Conservation (phyloP, 257 asterid genomes). For the Nicotiana paniculata region DNA sequence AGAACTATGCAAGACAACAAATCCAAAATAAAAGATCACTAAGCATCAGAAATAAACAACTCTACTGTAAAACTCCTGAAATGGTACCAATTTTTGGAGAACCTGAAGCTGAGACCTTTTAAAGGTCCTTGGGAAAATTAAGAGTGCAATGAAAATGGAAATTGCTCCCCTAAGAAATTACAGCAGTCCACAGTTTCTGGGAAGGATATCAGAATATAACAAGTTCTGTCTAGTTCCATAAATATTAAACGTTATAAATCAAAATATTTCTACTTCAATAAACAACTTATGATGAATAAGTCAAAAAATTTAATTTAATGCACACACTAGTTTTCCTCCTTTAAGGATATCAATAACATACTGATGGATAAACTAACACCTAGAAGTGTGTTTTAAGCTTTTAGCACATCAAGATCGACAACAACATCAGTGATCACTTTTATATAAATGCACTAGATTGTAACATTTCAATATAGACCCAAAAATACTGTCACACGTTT, state of each 20-base stretch:
- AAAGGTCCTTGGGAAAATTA: background rate
- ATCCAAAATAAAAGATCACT: no score
- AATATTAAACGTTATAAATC: background rate
- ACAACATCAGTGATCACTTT: background rate
- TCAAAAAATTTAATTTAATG: background rate
- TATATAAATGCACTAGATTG: background rate
- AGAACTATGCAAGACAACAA: no score
- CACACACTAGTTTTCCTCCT: background rate
- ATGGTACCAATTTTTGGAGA: no score
- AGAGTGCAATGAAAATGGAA: background rate
- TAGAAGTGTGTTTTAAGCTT: background rate
- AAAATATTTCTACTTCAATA: background rate
- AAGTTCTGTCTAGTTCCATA: background rate
- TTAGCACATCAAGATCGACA: background rate
- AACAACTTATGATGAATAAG: background rate
- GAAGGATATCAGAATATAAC: background rate
- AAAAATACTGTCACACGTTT: background rate
- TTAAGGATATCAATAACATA: background rate
- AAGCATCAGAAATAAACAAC: no score
- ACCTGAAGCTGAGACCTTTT: background rate
- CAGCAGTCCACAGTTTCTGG: background rate
- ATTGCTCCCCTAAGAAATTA: background rate
- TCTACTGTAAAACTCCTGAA: no score
- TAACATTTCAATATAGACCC: background rate
- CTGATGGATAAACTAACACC: background rate